phyloP scores from a whole-genome alignment of 768 basidiomycete genomes.

The Amanita jacksonii region DNA sequence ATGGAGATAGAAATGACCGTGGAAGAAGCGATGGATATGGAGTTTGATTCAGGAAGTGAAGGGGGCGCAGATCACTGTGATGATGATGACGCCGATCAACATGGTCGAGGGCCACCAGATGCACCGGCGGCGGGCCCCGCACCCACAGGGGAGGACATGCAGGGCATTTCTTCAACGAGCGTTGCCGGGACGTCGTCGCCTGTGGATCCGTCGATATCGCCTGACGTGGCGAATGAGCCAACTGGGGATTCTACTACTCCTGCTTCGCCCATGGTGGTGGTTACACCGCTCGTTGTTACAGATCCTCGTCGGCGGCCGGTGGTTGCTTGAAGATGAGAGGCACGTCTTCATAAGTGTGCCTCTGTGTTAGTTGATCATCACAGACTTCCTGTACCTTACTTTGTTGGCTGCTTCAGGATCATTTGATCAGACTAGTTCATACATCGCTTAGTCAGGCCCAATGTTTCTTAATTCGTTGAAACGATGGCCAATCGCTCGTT shows the following conservation, averaged over 20 bases:
- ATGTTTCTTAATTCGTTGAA: too few relatives aligned
- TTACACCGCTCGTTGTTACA: not conserved
- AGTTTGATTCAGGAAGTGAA: constrained; percentile 7
- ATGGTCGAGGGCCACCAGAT: not conserved
- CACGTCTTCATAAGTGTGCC: too few relatives aligned
- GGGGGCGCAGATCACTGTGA: not conserved
- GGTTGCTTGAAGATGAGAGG: too few relatives aligned
- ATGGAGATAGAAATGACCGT: constrained; percentile 24
- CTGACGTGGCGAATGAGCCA: constrained; percentile 8
- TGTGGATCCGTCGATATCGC: not conserved
- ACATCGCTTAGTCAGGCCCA: too few relatives aligned
- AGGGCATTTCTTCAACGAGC: not conserved
- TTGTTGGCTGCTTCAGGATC: too few relatives aligned
- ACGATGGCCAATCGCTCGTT: too few relatives aligned
- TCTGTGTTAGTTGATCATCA: too few relatives aligned
- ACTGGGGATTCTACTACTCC: too few relatives aligned
- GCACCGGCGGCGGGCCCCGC: too few relatives aligned
- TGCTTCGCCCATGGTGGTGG: not conserved
- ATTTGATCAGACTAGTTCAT: too few relatives aligned
- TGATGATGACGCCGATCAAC: not conserved
- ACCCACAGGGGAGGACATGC: not conserved
- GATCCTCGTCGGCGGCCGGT: constrained; percentile 6
- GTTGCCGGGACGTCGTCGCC: constrained; percentile 1
- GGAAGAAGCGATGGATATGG: constrained; percentile 12
- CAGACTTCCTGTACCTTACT: too few relatives aligned